phyloP scores from a whole-genome alignment of 1,139 yeast genomes.

The Kurtzmaniella quercitrusa region DNA sequence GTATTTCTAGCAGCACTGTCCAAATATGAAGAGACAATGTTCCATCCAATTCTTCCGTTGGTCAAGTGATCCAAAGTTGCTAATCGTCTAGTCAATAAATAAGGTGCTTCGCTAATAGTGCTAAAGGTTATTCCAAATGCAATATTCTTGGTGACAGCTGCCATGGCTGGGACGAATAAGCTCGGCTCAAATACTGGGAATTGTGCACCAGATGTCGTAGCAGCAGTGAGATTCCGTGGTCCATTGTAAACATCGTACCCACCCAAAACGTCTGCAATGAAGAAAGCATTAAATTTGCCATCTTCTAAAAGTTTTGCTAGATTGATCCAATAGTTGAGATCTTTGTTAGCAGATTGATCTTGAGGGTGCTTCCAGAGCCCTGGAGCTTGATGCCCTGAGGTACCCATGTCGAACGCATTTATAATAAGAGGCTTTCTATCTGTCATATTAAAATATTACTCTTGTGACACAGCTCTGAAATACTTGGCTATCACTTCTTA shows the following conservation, averaged over 20 bases:
- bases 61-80: conserved; percentile 41
- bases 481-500: background rate
- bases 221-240: conserved; percentile 30
- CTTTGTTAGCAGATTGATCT: conserved; percentile 24
- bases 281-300: conserved; percentile 42
- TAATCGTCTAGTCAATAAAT: conserved; percentile 39
- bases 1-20: conserved; percentile 39
- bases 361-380: conserved; percentile 44
- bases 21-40: conserved; percentile 36
- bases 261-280: conserved; percentile 46
- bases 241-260: conserved; percentile 41
- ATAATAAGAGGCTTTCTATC: conserved; percentile 21
- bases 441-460: background rate
- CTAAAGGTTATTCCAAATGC: conserved; percentile 41
- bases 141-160: conserved; percentile 36
- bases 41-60: conserved; percentile 45
- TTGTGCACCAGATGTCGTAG: conserved; percentile 38
- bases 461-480: background rate
- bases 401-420: conserved; percentile 39
- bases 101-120: conserved; percentile 42
- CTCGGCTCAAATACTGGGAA: conserved; percentile 42
- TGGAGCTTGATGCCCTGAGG: conserved; percentile 35
- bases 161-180: conserved; percentile 38
- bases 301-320: conserved; percentile 41
- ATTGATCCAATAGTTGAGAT: conserved; percentile 40